Percentiles rank a stretch among this genome's conserved stretches.
phyloP scores from a whole-genome alignment of 352 stramenopile species.

The Phytophthora aleatoria region DNA sequence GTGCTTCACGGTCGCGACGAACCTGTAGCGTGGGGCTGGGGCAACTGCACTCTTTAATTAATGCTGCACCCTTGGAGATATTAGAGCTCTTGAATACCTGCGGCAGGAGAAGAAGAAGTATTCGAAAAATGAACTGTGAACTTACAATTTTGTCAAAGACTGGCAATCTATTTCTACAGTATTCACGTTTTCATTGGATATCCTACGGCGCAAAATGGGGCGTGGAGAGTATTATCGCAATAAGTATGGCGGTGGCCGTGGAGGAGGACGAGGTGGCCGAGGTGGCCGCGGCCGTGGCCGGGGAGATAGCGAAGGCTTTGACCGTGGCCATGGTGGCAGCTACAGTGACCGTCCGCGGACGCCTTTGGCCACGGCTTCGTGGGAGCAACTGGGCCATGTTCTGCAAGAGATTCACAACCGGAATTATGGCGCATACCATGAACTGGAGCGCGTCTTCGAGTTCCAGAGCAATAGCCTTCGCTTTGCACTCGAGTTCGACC shows the following conservation, averaged over 20 bases:
- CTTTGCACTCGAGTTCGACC: constrained; percentile 92
- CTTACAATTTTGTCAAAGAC: not conserved
- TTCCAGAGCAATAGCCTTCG: constrained; percentile 33
- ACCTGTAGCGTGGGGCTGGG: not conserved
- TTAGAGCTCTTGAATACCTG: too few relatives aligned
- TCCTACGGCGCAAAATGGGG: constrained; percentile 48
- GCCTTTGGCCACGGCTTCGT: constrained; percentile 34
- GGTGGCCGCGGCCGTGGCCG: constrained; percentile 30
- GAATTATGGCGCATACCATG: constrained; percentile 89
- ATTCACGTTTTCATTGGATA: constrained; percentile 16
- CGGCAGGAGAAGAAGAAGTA: not conserved
- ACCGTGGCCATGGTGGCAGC: constrained; percentile 13
- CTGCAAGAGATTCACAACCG: constrained; percentile 64
- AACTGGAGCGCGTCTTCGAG: constrained; percentile 64
- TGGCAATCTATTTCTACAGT: not conserved
- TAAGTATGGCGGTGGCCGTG: constrained; percentile 79
- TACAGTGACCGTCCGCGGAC: constrained; percentile 20
- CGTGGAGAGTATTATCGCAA: constrained; percentile 90
- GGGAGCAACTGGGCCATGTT: constrained; percentile 51
- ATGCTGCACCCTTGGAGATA: too few relatives aligned
- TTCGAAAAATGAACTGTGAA: too few relatives aligned
- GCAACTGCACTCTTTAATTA: too few relatives aligned
- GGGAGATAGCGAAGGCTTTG: constrained; percentile 22
- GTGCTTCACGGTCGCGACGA: not conserved
- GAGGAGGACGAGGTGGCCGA: constrained; percentile 25